Percentiles rank a stretch among this genome's conserved stretches.
Evolutionary conservation across 345 rosid genomes (phyloP).

Genomic region (Sisymbrium altissimum): DNA sequence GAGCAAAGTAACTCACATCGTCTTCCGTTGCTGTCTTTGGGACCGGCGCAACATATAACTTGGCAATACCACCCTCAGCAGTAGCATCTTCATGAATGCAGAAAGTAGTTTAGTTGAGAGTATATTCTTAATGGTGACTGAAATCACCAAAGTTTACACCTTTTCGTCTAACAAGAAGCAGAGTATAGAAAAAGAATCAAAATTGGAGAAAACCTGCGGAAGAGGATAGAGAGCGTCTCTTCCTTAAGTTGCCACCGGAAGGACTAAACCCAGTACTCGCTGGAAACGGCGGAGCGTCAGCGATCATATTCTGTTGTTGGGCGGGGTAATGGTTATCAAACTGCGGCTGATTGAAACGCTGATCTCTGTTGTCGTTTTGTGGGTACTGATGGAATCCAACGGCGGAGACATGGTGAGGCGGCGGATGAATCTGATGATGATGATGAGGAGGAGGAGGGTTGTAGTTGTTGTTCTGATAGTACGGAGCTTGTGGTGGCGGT

Average conservation of each 20-base stretch:
- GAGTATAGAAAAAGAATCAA: neutral
- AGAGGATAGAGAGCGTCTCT: slow-evolving; percentile 44
- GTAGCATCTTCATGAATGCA: slow-evolving; percentile 40
- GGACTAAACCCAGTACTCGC: slow-evolving; percentile 20
- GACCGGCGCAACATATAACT: slow-evolving; percentile 66
- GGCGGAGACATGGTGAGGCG: slow-evolving; percentile 25
- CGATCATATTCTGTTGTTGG: slow-evolving; percentile 29
- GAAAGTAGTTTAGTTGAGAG: neutral
- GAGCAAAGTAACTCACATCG: slow-evolving; percentile 46
- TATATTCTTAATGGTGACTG: neutral
- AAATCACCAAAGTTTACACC: neutral
- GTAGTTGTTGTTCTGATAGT: slow-evolving; percentile 32
- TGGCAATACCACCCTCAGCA: slow-evolving; percentile 44
- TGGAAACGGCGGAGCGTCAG: slow-evolving; percentile 32
- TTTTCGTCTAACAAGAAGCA: neutral
- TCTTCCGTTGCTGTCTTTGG: slow-evolving; percentile 53
- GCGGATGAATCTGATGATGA: slow-evolving; percentile 29
- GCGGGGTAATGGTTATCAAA: slow-evolving; percentile 23
- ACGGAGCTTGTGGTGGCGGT: slow-evolving; percentile 24
- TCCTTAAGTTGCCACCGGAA: slow-evolving; percentile 37
- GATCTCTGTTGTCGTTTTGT: slow-evolving; percentile 31
- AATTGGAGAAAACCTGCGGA: slow-evolving; percentile 31
- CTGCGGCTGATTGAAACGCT: slow-evolving; percentile 35
- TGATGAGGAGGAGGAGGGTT: slow-evolving; percentile 5
- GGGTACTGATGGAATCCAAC: slow-evolving; percentile 28